These are phyloP conservation scores for Lachnellula subtilissima DNA, from an alignment of 2,329 filamentous ascomycete species.

Conservation along the genomic window DNA sequence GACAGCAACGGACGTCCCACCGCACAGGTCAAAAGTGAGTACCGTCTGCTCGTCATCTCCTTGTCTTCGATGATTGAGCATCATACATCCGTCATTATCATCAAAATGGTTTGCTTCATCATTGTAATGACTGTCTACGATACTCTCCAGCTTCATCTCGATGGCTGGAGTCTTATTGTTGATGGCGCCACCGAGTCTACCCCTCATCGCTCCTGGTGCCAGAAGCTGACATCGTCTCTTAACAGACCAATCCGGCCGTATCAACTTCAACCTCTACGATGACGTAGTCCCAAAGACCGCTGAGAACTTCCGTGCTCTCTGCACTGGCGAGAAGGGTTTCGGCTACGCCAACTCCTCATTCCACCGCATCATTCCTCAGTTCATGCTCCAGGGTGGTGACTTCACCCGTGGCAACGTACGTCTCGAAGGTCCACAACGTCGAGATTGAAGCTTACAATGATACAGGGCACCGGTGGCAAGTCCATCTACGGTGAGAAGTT, in stretches of 20 bases:
- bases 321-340: constrained; percentile 76
- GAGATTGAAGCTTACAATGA: constrained; percentile 53
- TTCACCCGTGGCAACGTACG: constrained; percentile 88
- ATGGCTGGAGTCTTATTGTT: constrained; percentile 11
- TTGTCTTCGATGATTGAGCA: constrained; percentile 1
- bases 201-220: constrained; percentile 9
- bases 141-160: neutral
- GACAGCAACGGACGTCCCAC: constrained; percentile 55
- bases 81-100: neutral
- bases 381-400: constrained; percentile 97
- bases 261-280: constrained; percentile 79
- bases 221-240: constrained; percentile 23
- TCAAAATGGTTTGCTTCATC: neutral
- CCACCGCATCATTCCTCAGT: constrained; percentile 88
- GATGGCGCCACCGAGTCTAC: constrained; percentile 15
- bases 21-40: constrained; percentile 55
- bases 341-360: constrained; percentile 80
- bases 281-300: constrained; percentile 86
- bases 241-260: constrained; percentile 64
- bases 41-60: constrained; percentile 2
- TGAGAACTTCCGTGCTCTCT: constrained; percentile 92
- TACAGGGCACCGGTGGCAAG: constrained; percentile 75
- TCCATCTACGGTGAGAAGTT: constrained; percentile 97
- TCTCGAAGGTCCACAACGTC: constrained; percentile 4
- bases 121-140: neutral